Evolutionary conservation across 83 land plant genomes (phyloP).

Genomic region (Thuja plicata): DNA sequence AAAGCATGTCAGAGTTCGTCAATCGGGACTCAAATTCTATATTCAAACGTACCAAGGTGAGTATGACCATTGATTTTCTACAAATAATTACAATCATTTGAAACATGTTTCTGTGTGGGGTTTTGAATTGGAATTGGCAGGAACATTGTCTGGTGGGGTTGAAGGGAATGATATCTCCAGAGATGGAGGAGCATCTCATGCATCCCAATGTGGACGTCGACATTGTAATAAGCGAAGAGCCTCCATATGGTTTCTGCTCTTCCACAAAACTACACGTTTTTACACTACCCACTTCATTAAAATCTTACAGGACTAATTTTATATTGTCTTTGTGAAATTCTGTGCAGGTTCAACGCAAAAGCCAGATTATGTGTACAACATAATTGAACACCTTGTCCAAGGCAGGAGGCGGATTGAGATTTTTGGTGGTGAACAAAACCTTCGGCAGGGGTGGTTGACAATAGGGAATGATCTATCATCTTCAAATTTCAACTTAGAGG

Average conservation of each 20-base stretch:
- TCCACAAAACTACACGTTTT: too few relatives aligned
- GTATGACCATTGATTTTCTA: neutral
- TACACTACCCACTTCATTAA: too few relatives aligned
- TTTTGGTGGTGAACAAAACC: slow-evolving; percentile 57
- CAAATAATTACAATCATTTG: neutral
- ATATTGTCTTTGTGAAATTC: neutral
- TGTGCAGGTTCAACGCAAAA: slow-evolving; percentile 38
- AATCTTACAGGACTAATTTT: neutral
- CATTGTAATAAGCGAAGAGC: slow-evolving; percentile 48
- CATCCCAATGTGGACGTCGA: slow-evolving; percentile 58
- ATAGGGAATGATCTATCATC: slow-evolving; percentile 51
- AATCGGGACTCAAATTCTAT: slow-evolving; percentile 37
- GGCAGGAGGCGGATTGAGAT: slow-evolving; percentile 50
- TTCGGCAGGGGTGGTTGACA: slow-evolving; percentile 51
- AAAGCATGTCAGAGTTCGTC: slow-evolving; percentile 27
- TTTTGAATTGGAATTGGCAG: slow-evolving; percentile 20
- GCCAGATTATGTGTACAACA: slow-evolving; percentile 58
- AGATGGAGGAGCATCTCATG: slow-evolving; percentile 50
- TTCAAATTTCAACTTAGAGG: slow-evolving; percentile 51
- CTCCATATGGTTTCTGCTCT: slow-evolving; percentile 39
- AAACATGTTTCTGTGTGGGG: neutral
- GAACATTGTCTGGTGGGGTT: slow-evolving; percentile 63
- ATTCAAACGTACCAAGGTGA: slow-evolving; percentile 49
- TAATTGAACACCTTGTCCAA: slow-evolving; percentile 55
- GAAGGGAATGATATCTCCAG: slow-evolving; percentile 39